Evolutionary conservation across 2,329 filamentous ascomycete genomes (phyloP), one percentile per base, ranked within the genome.

Genomic region (Neoascochyta sp.): DNA sequence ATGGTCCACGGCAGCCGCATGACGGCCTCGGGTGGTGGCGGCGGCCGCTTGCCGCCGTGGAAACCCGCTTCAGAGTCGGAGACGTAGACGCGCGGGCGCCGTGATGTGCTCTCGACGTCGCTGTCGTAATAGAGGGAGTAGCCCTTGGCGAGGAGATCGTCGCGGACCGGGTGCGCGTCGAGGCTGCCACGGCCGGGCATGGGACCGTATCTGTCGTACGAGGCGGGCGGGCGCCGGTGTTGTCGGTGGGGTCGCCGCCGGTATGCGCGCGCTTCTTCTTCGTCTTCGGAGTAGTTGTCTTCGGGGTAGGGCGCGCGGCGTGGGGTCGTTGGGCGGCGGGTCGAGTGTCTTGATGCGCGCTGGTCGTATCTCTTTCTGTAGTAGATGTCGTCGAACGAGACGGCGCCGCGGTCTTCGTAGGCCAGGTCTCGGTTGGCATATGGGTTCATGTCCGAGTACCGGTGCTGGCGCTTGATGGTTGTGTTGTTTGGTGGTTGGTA

Each of bases 1-100:
- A 58, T 54, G 12, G 44, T 55, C 54, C 58, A 58, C 7, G 54
- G 52, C 22, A 60, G 38, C 18, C 57, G 53, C 37, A 57, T 35
- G 6, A 55, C 49, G 36, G 64, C 67, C 1, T 41, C 41, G 4
- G 44, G 41, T 4, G 43, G 50, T 3, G 54, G 54, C 9, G 54
- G 54, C 9, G 30, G 33, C 26, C 39, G 43, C 5, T 41, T 26
- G 7, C 32, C 39, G 11, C 44, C 45, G 12, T 24, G 28, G 22
- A 13, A 28, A 15, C 28, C 39, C 3, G 39, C 26, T n/a, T n/a
- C n/a, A n/a, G n/a, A n/a, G n/a, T n/a, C n/a, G n/a, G n/a, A n/a
- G n/a, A n/a, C n/a, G 9, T 36, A 36, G 5, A 43, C 24, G 4
- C 28, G 19, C 11, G 40, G 36, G n/a, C 32, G 40, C 14, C 42